phyloP scores from a whole-genome alignment of 768 basidiomycete genomes.

The Dioszegia aurantiaca region DNA sequence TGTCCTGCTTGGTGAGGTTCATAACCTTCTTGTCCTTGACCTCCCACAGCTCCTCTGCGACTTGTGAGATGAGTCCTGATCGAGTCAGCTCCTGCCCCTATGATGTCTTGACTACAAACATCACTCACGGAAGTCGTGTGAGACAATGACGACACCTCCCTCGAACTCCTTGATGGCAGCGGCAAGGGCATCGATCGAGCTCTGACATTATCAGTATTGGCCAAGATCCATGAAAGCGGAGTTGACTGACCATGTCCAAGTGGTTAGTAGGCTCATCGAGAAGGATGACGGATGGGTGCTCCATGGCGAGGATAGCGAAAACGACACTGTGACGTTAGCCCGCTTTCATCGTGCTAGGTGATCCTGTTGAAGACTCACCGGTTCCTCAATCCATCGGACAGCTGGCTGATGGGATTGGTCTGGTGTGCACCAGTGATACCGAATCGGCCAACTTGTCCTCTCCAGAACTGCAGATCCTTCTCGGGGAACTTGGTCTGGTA shows the following conservation, averaged over 20 bases:
- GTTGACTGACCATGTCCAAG: conserved; percentile 56
- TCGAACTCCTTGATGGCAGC: conserved; percentile 92
- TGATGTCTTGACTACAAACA: too few species aligned
- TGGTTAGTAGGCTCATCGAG: conserved; percentile 54
- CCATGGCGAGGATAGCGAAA: conserved; percentile 94
- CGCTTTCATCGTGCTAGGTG: background rate
- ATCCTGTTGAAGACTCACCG: conserved; percentile 64
- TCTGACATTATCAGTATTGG: conserved; percentile 46
- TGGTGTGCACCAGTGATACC: conserved; percentile 93
- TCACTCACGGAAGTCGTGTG: conserved; percentile 93
- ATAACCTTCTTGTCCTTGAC: conserved; percentile 89
- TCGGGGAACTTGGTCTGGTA: conserved; percentile 85
- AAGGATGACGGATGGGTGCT: conserved; percentile 90
- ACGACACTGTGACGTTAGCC: conserved; percentile 65
- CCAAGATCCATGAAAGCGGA: background rate
- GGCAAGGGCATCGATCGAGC: conserved; percentile 95
- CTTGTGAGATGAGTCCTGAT: conserved; percentile 90
- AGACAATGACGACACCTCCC: conserved; percentile 98
- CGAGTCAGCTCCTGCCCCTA: background rate
- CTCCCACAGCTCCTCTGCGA: conserved; percentile 98
- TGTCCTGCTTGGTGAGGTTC: conserved; percentile 86
- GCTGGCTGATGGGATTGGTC: conserved; percentile 84
- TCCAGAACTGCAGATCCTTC: conserved; percentile 91
- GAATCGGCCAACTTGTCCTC: conserved; percentile 90
- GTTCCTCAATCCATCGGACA: conserved; percentile 94